phyloP scores from a whole-genome alignment of 176 grass and related monocot genomes.

The Juncus effusus region DNA sequence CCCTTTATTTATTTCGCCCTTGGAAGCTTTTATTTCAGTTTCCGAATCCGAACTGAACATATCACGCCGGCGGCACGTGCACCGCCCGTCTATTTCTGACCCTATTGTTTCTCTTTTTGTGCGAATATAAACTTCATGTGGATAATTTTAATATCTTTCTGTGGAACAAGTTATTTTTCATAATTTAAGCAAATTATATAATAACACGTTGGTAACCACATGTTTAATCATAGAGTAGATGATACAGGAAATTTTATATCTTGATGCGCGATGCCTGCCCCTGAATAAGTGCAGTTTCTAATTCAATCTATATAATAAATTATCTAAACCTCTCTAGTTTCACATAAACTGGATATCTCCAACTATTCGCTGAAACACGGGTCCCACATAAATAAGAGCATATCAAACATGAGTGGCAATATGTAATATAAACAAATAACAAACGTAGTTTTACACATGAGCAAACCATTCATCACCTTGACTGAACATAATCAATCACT shows the following conservation, averaged over 20 bases:
- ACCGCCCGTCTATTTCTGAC: not conserved
- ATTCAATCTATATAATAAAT: not conserved
- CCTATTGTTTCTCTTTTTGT: not conserved
- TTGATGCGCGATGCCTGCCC: not conserved
- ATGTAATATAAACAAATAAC: not conserved
- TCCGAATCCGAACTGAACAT: conserved; percentile 20
- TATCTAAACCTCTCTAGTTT: not conserved
- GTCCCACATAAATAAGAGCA: not conserved
- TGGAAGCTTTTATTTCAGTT: not conserved
- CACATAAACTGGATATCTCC: not conserved
- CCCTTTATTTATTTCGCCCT: no score
- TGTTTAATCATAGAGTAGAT: not conserved
- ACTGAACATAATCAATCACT: not conserved
- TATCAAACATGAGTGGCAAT: not conserved
- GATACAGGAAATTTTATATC: not conserved
- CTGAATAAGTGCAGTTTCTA: not conserved
- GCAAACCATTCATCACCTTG: not conserved
- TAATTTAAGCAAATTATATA: not conserved
- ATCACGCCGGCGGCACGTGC: conserved; percentile 34
- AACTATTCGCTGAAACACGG: not conserved
- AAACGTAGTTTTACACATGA: not conserved
- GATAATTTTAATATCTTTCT: not conserved
- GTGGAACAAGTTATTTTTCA: not conserved
- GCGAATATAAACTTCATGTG: not conserved
- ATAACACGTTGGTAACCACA: not conserved